A percentile compares a stretch with the other conserved stretches of the same genome.
These are phyloP conservation scores for Cyclotella distinguenda DNA, from an alignment of 108 stramenopile genomes.

Conservation along the genomic window DNA sequence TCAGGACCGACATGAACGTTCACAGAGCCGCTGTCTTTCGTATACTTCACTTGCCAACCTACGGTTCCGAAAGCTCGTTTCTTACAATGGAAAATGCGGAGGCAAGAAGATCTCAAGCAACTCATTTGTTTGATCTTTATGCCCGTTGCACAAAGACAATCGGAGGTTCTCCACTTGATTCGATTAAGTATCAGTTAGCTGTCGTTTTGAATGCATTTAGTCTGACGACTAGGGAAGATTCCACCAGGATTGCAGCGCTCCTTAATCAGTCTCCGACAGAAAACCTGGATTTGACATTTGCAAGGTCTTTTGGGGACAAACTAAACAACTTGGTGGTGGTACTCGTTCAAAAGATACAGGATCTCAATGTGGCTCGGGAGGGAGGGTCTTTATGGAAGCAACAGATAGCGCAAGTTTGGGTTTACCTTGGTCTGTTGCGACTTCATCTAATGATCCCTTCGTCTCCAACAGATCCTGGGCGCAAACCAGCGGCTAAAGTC, in stretches of 20 bases:
- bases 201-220: slow-evolving; percentile 30
- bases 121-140: slow-evolving; percentile 45
- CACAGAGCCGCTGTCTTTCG: slow-evolving; percentile 34
- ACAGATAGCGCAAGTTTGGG: slow-evolving; percentile 53
- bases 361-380: slow-evolving; percentile 28
- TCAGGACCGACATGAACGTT: slow-evolving; percentile 27
- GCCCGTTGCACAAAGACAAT: slow-evolving; percentile 8
- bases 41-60: slow-evolving; percentile 32
- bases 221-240: slow-evolving; percentile 15
- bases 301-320: slow-evolving; percentile 21
- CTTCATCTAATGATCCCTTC: slow-evolving; percentile 76
- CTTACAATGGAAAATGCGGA: slow-evolving; percentile 76
- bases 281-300: slow-evolving; percentile 9
- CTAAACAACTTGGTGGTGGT: slow-evolving; percentile 39
- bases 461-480: slow-evolving; percentile 92
- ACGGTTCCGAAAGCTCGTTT: slow-evolving; percentile 22
- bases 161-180: slow-evolving; percentile 4
- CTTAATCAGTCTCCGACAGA: slow-evolving; percentile 10
- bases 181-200: slow-evolving; percentile 34
- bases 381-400: slow-evolving; percentile 26
- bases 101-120: slow-evolving; percentile 60
- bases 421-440: slow-evolving; percentile 74
- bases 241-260: slow-evolving; percentile 8
- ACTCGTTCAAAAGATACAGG: slow-evolving; percentile 44
- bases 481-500: slow-evolving; percentile 80